Percentiles rank a stretch among this genome's conserved stretches.
phyloP scores from a whole-genome alignment of 1,284 basidiomycete species.

The Stereum hirsutum region DNA sequence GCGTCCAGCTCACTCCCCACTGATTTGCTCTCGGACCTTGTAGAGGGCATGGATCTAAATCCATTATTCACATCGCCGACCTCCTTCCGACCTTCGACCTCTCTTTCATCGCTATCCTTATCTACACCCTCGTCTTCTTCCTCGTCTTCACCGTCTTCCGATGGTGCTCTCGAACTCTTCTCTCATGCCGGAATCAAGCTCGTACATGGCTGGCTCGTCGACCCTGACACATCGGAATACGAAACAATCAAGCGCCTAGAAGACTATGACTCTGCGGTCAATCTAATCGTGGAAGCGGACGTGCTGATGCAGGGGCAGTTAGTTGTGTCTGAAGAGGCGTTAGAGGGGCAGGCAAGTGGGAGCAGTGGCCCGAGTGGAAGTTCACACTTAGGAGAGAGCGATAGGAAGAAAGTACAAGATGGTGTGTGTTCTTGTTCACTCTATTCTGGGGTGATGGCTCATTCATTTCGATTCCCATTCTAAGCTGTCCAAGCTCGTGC shows the following conservation, averaged over 20 bases:
- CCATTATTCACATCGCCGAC: conserved; percentile 65
- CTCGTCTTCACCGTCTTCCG: conserved; percentile 23
- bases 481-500: conserved; percentile 58
- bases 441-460: background rate
- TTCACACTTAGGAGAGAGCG: conserved; percentile 29
- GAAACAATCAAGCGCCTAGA: conserved; percentile 38
- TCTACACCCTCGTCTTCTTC: too few relatives aligned
- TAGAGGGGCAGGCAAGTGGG: conserved; percentile 3
- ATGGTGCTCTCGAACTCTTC: conserved; percentile 78
- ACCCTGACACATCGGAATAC: conserved; percentile 59
- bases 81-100: conserved; percentile 55
- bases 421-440: conserved; percentile 37
- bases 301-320: conserved; percentile 57
- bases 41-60: conserved; percentile 83
- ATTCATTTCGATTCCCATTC: background rate
- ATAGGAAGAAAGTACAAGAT: conserved; percentile 52
- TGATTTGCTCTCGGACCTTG: conserved; percentile 1
- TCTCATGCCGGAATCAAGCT: conserved; percentile 73
- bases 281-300: conserved; percentile 69
- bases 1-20: conserved; percentile 1
- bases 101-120: too few relatives aligned
- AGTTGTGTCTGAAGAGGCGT: conserved; percentile 28
- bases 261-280: conserved; percentile 68
- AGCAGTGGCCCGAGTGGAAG: conserved; percentile 5
- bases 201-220: conserved; percentile 89